phyloP scores from a whole-genome alignment of 2,329 filamentous ascomycete species.

The Penicillium sp. region DNA sequence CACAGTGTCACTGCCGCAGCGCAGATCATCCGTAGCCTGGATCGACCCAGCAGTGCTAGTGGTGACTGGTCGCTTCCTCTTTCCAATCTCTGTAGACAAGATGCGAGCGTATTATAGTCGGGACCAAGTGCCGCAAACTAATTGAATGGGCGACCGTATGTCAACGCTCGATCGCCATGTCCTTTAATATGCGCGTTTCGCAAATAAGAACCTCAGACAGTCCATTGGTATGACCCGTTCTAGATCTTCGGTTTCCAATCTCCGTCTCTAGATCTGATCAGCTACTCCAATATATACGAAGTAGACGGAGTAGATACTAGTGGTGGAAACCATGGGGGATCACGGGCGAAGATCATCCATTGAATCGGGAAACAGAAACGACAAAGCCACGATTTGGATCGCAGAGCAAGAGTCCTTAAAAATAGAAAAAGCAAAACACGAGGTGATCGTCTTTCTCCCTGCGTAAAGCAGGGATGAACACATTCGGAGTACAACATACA shows the following conservation, averaged over 20 bases:
- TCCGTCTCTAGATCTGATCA: neutral
- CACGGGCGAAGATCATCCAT: neutral
- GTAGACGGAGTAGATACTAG: no score
- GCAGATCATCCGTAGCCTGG: conserved; percentile 15
- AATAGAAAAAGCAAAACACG: neutral
- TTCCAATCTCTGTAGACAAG: neutral
- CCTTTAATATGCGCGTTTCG: conserved; percentile 4
- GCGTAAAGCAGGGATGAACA: neutral
- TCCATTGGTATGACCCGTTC: no score
- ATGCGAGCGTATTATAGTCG: neutral
- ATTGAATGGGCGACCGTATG: conserved; percentile 3
- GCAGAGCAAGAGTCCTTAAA: neutral
- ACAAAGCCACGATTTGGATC: neutral
- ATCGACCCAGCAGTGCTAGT: neutral
- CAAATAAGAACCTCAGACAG: neutral
- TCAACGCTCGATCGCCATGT: neutral
- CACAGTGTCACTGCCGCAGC: conserved; percentile 3
- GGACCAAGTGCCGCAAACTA: neutral
- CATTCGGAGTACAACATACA: neutral
- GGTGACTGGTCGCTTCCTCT: neutral
- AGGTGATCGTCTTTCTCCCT: neutral
- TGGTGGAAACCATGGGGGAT: neutral
- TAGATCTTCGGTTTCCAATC: neutral
- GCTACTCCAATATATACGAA: neutral
- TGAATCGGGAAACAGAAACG: neutral